A percentile compares a stretch with the other conserved stretches of the same genome.
Conservation (phyloP, 306 rosid species). For the Astragalus membranaceus region DNA sequence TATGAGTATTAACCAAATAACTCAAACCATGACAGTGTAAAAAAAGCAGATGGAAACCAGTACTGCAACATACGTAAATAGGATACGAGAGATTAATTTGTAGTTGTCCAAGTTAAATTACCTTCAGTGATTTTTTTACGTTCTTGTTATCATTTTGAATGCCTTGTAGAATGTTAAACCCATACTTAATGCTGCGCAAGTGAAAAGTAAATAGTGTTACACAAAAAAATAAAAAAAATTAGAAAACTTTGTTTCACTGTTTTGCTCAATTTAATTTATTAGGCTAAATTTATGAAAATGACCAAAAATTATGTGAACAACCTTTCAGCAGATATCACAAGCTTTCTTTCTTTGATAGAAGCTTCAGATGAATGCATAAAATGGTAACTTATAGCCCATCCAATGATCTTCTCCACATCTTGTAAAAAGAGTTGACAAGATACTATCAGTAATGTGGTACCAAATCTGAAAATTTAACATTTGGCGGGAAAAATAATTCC, state of each 20-base stretch:
- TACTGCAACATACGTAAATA: background rate
- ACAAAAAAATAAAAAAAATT: background rate
- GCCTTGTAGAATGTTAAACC: slow-evolving; percentile 69
- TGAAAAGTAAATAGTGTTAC: slow-evolving; percentile 23
- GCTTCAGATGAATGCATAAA: slow-evolving; percentile 63
- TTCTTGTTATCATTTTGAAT: slow-evolving; percentile 70
- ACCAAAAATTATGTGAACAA: slow-evolving; percentile 22
- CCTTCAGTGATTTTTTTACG: slow-evolving; percentile 79
- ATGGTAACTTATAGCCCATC: slow-evolving; percentile 92
- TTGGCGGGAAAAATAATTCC: background rate
- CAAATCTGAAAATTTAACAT: background rate
- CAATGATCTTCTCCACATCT: slow-evolving; percentile 88
- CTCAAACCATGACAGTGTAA: background rate
- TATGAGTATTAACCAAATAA: background rate
- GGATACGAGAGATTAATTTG: background rate
- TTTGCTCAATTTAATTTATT: background rate
- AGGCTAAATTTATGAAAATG: background rate
- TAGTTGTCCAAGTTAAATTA: slow-evolving; percentile 11
- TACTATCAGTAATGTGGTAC: slow-evolving; percentile 2
- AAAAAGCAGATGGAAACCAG: background rate
- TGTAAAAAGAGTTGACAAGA: background rate
- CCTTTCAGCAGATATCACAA: slow-evolving; percentile 74
- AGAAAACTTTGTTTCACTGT: background rate
- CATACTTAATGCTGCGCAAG: slow-evolving; percentile 61
- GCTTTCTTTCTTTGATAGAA: slow-evolving; percentile 59